Conservation (phyloP, 345 rosid species). For the Eucalyptus sp. region DNA sequence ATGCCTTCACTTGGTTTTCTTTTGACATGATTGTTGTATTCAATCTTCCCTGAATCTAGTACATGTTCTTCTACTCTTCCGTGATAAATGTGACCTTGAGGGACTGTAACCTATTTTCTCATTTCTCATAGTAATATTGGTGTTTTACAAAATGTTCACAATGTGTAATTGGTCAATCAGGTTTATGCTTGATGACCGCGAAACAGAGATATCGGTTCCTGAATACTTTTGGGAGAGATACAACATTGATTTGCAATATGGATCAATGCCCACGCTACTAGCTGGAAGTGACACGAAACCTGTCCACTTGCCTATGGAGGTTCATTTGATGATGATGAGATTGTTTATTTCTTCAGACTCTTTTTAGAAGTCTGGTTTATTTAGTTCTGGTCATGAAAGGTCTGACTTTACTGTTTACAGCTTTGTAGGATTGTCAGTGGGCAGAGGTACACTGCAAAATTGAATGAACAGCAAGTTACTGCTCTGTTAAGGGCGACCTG, state of each 20-base stretch:
- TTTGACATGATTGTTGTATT: neutral
- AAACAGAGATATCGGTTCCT: slow-evolving; percentile 14
- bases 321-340: neutral
- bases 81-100: neutral
- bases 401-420: slow-evolving; percentile 15
- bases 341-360: neutral
- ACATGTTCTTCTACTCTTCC: neutral
- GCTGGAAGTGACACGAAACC: slow-evolving; percentile 57
- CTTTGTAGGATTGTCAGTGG: slow-evolving; percentile 38
- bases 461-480: slow-evolving; percentile 56
- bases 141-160: neutral
- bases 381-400: neutral
- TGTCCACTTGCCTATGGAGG: slow-evolving; percentile 71
- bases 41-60: neutral
- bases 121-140: neutral
- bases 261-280: slow-evolving; percentile 47
- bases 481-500: slow-evolving; percentile 57
- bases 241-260: slow-evolving; percentile 8
- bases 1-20: neutral
- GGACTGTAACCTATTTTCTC: neutral
- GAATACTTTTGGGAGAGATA: slow-evolving; percentile 48
- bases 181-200: slow-evolving; percentile 34
- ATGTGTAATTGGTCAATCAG: slow-evolving; percentile 7
- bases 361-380: neutral
- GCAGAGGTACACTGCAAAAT: slow-evolving; percentile 44